phyloP scores from a whole-genome alignment of 345 rosid species.

The Salix exigua region DNA sequence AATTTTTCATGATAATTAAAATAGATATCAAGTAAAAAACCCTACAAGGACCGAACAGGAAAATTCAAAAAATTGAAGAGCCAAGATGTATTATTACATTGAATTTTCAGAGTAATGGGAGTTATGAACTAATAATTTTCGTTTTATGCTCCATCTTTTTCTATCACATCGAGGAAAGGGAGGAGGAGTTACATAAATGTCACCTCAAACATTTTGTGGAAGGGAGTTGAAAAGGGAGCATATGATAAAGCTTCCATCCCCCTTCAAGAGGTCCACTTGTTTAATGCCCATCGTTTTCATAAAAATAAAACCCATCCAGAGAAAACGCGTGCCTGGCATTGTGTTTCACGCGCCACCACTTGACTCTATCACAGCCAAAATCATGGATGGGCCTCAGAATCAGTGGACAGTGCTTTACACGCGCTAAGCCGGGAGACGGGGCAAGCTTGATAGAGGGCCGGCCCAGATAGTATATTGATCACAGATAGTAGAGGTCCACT shows the following conservation, averaged over 20 bases:
- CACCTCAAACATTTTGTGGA: conserved; percentile 11
- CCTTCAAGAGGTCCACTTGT: conserved; percentile 8
- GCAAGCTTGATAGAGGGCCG: background rate
- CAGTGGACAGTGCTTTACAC: background rate
- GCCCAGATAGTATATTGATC: background rate
- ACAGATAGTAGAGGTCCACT: background rate
- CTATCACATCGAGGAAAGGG: background rate
- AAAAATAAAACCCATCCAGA: background rate
- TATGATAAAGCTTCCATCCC: background rate
- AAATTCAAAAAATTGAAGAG: too few species aligned
- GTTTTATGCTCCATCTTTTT: background rate
- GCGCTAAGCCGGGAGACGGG: background rate
- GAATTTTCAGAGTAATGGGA: too few species aligned
- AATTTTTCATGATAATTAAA: too few species aligned
- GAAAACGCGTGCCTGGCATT: too few species aligned
- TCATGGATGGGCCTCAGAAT: background rate
- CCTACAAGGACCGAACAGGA: too few species aligned
- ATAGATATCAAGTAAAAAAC: too few species aligned
- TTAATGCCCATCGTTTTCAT: conserved; percentile 8
- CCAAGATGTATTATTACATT: too few species aligned
- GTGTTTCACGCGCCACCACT: background rate
- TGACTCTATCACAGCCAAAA: background rate
- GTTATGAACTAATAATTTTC: background rate
- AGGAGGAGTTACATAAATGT: background rate
- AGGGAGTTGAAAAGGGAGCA: conserved; percentile 2